Percentiles rank a stretch among this genome's conserved stretches.
These are phyloP conservation scores for Mycena alexandri DNA, from an alignment of 768 basidiomycete species.

Conservation along the genomic window DNA sequence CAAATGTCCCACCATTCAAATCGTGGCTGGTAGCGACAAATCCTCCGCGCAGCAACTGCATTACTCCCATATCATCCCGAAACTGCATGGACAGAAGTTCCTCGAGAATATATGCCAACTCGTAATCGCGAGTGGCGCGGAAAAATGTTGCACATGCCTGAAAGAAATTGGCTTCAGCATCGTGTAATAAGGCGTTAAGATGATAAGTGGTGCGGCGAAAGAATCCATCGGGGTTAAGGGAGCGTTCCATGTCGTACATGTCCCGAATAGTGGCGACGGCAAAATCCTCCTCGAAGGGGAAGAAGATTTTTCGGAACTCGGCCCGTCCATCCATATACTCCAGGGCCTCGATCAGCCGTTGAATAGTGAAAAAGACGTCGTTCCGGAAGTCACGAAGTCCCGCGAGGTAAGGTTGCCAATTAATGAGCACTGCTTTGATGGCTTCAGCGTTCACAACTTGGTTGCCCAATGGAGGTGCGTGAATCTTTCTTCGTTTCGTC, in stretches of 20 bases:
- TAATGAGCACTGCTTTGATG: neutral
- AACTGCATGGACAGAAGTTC: neutral
- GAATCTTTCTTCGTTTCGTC: neutral
- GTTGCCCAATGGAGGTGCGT: no score
- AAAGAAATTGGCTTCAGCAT: constrained; percentile 8
- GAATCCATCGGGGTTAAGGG: neutral
- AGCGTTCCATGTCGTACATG: neutral
- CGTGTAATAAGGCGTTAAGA: neutral
- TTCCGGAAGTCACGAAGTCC: neutral
- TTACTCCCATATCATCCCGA: neutral
- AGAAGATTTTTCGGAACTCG: neutral
- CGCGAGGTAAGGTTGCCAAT: neutral
- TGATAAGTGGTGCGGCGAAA: neutral
- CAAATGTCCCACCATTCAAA: neutral
- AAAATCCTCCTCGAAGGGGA: constrained; percentile 6
- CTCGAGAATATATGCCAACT: neutral
- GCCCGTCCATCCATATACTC: neutral
- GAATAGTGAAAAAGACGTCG: neutral
- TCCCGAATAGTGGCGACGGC: neutral
- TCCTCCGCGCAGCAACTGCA: neutral
- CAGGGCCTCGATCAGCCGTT: neutral
- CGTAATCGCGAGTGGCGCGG: neutral
- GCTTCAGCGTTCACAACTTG: neutral
- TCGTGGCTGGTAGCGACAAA: neutral
- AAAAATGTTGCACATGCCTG: neutral